Evolutionary conservation across 306 rosid species (phyloP).

Genomic region (Glycine latifolia): DNA sequence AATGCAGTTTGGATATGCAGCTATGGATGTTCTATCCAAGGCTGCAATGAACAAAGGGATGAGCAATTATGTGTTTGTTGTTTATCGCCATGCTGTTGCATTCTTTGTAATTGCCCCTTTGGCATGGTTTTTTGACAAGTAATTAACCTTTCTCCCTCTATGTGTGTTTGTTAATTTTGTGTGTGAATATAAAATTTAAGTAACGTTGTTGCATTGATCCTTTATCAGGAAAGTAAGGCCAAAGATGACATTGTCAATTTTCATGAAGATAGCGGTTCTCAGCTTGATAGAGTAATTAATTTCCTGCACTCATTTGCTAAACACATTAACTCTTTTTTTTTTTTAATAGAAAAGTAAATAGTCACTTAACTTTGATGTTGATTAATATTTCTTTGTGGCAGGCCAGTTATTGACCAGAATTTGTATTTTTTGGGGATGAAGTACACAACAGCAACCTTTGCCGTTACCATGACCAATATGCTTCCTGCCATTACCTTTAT

Average conservation of each 20-base stretch:
- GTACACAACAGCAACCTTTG: constrained; percentile 91
- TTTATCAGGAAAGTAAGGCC: constrained; percentile 81
- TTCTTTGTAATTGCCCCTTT: constrained; percentile 75
- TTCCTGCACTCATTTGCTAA: background rate
- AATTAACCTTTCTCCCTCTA: background rate
- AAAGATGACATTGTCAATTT: constrained; percentile 80
- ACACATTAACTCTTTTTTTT: background rate
- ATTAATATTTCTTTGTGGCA: constrained; percentile 45
- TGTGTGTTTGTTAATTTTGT: background rate
- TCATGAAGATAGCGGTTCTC: constrained; percentile 69
- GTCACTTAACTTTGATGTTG: background rate
- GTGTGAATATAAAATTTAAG: constrained; percentile 2
- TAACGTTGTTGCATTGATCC: background rate
- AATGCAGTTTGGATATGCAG: constrained; percentile 81
- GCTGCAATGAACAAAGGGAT: constrained; percentile 90
- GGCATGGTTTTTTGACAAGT: constrained; percentile 79
- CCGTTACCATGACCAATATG: constrained; percentile 81
- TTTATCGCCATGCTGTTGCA: constrained; percentile 88
- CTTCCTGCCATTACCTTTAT: constrained; percentile 86
- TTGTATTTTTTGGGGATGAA: constrained; percentile 86
- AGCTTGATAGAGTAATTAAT: constrained; percentile 78
- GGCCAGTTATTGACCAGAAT: constrained; percentile 96
- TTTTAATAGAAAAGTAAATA: background rate
- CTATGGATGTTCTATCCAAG: constrained; percentile 82
- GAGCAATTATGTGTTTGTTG: constrained; percentile 90